phyloP scores from a whole-genome alignment of 2,329 filamentous ascomycete genomes.

The Fusarium continuum region DNA sequence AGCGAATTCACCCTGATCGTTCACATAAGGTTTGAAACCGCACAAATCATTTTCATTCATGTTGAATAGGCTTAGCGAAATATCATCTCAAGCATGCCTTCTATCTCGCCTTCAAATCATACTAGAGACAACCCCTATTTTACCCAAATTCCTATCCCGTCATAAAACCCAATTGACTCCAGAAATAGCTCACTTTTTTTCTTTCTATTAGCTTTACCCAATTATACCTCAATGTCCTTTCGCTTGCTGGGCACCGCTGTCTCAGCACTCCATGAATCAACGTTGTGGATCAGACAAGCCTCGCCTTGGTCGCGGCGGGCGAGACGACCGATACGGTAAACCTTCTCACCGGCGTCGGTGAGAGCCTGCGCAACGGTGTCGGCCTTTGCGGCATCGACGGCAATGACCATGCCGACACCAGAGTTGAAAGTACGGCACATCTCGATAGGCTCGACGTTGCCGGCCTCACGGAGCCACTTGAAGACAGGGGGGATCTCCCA shows the following conservation, averaged over 20 bases:
- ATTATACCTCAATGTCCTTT: conserved; percentile 39
- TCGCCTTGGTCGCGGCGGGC: conserved; percentile 60
- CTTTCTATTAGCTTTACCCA: neutral
- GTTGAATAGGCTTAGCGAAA: conserved; percentile 4
- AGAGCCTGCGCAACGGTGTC: conserved; percentile 68
- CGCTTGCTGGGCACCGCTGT: conserved; percentile 36
- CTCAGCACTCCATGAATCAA: conserved; percentile 48
- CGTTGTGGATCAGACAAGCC: conserved; percentile 48
- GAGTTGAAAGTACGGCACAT: conserved; percentile 96
- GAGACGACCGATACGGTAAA: conserved; percentile 79
- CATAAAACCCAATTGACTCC: conserved; percentile 30
- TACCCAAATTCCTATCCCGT: conserved; percentile 23
- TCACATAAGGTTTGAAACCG: no score
- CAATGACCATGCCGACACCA: conserved; percentile 92
- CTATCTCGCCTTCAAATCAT: conserved; percentile 21
- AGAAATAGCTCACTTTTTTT: conserved; percentile 25
- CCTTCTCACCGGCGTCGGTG: conserved; percentile 71
- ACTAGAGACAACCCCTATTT: conserved; percentile 14
- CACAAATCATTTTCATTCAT: conserved; percentile 25
- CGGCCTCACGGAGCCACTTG: conserved; percentile 80
- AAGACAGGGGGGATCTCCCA: conserved; percentile 86
- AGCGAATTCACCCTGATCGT: neutral
- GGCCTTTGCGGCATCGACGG: conserved; percentile 73
- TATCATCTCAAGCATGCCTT: conserved; percentile 15
- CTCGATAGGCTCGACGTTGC: conserved; percentile 78